These are phyloP conservation scores for Termitomyces eurrhizus DNA, from an alignment of 768 basidiomycete genomes.

Conservation along the genomic window DNA sequence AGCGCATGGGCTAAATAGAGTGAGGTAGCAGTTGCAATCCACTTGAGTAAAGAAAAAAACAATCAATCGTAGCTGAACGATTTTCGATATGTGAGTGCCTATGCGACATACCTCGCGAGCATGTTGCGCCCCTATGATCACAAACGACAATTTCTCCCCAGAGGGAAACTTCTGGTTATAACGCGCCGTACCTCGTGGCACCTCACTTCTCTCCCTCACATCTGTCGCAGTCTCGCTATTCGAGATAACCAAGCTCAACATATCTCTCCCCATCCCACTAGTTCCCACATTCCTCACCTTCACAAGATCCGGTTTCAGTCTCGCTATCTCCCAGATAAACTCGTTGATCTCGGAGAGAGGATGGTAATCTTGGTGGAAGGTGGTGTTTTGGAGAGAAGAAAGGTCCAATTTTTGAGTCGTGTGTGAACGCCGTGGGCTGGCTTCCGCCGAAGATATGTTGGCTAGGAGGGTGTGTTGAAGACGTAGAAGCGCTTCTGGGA, in stretches of 20 bases:
- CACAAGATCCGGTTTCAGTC: constrained; percentile 42
- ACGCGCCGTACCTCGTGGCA: constrained; percentile 2
- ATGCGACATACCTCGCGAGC: constrained; percentile 59
- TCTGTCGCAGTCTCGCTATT: constrained; percentile 13
- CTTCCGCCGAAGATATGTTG: constrained; percentile 15
- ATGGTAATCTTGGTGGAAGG: constrained; percentile 49
- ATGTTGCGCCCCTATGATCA: constrained; percentile 48
- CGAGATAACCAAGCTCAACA: constrained; percentile 51
- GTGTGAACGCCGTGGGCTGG: background rate
- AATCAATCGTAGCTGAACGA: constrained; percentile 6
- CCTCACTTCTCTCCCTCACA: constrained; percentile 6
- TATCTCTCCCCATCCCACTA: constrained; percentile 55
- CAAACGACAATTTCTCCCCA: constrained; percentile 1
- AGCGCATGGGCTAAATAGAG: constrained; percentile 74
- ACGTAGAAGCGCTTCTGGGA: constrained; percentile 13
- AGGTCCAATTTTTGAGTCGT: constrained; percentile 29
- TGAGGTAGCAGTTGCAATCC: constrained; percentile 75
- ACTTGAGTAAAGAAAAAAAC: constrained; percentile 35
- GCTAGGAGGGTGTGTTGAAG: constrained; percentile 9
- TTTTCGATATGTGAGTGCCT: background rate
- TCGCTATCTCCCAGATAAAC: constrained; percentile 48
- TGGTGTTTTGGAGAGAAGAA: constrained; percentile 29
- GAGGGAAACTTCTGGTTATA: constrained; percentile 12
- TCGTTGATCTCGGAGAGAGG: constrained; percentile 47
- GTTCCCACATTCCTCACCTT: constrained; percentile 49